Conservation (phyloP, 2,329 filamentous ascomycete genomes). For the Neonectria ditissima region DNA sequence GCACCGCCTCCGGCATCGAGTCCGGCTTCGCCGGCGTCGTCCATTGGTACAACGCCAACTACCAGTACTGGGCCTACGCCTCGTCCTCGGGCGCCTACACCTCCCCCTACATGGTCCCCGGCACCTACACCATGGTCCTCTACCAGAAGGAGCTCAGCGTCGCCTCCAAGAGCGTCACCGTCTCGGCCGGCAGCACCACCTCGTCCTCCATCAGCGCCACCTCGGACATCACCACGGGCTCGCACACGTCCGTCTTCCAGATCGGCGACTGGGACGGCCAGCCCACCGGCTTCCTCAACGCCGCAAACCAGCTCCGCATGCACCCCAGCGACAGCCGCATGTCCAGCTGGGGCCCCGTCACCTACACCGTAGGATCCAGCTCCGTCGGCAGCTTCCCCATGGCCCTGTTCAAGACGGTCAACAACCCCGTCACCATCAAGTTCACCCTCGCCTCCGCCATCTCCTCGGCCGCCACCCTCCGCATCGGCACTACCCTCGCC, state of each 20-base stretch:
- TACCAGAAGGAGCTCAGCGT: constrained; percentile 71
- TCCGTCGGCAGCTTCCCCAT: constrained; percentile 69
- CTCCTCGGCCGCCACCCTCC: constrained; percentile 65
- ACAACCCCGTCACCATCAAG: constrained; percentile 70
- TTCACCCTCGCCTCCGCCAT: constrained; percentile 66
- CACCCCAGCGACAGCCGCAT: constrained; percentile 75
- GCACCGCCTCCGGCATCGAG: constrained; percentile 68
- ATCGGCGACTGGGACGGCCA: constrained; percentile 76
- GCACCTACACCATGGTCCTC: constrained; percentile 76
- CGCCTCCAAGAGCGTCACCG: constrained; percentile 60
- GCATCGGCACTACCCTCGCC: constrained; percentile 73
- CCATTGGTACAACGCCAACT: constrained; percentile 72
- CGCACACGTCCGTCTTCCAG: constrained; percentile 68
- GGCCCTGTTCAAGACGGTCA: constrained; percentile 72
- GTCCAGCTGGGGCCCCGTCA: constrained; percentile 69
- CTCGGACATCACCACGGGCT: constrained; percentile 56
- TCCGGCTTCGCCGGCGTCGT: constrained; percentile 67
- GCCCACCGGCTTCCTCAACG: constrained; percentile 74
- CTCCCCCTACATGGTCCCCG: constrained; percentile 74
- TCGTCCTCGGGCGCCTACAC: constrained; percentile 67
- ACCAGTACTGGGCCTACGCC: constrained; percentile 75
- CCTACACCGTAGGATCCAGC: constrained; percentile 71
- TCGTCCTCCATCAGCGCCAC: constrained; percentile 63
- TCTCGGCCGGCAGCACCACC: constrained; percentile 61
- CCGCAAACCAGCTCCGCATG: constrained; percentile 75